Evolutionary conservation across 768 basidiomycete species (phyloP).

Genomic region (Tulasnella sp.): DNA sequence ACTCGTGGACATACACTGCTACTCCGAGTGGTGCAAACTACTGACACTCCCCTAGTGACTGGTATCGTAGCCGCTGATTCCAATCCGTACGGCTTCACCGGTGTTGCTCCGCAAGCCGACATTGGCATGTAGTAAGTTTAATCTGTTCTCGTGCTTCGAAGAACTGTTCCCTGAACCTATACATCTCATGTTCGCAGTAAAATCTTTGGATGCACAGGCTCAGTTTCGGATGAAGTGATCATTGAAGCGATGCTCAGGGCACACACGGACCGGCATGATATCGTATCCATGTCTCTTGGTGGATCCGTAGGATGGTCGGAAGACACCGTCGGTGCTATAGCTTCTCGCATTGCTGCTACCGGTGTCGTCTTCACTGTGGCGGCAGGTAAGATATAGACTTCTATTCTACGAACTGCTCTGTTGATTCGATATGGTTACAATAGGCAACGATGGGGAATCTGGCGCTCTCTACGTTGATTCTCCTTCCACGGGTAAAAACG

Average conservation of each 20-base stretch:
- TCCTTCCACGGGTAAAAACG: conserved; percentile 38
- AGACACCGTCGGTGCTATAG: conserved; percentile 43
- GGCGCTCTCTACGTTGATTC: conserved; percentile 39
- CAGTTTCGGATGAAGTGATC: neutral
- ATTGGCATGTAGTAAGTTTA: conserved; percentile 37
- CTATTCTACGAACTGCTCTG: neutral
- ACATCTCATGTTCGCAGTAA: neutral
- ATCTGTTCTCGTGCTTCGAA: neutral
- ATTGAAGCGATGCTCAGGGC: conserved; percentile 19
- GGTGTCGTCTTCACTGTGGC: conserved; percentile 55
- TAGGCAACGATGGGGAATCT: conserved; percentile 37
- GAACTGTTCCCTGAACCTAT: neutral
- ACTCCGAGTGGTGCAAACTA: neutral
- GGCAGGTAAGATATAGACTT: neutral
- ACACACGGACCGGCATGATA: conserved; percentile 9
- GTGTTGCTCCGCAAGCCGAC: conserved; percentile 61
- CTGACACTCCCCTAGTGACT: neutral
- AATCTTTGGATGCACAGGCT: conserved; percentile 23
- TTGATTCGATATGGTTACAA: neutral
- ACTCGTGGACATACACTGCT: no score
- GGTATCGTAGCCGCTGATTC: neutral
- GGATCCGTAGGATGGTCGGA: neutral
- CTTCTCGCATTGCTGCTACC: conserved; percentile 51
- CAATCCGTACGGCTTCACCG: conserved; percentile 56
- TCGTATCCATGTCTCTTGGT: conserved; percentile 22